Evolutionary conservation across 441 rosid species (phyloP).

Genomic region (Eutrema salsugineum): DNA sequence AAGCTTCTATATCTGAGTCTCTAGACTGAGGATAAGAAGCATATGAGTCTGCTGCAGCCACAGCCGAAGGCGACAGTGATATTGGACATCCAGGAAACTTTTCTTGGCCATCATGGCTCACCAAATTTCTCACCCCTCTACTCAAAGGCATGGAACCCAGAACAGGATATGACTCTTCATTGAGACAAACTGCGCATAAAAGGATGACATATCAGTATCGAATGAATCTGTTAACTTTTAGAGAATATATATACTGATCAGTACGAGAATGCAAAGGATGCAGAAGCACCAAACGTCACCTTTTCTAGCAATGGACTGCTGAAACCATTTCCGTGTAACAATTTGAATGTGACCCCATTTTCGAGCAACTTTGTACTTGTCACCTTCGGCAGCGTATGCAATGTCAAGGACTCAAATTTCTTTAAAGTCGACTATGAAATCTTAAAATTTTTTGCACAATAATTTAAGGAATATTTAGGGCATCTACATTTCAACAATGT

Average conservation of each 20-base stretch:
- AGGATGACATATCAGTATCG: conserved; percentile 33
- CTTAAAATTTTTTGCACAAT: not conserved
- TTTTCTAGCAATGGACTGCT: conserved; percentile 79
- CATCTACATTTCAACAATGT: not conserved
- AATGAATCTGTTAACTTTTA: conserved; percentile 28
- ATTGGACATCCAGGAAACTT: conserved; percentile 39
- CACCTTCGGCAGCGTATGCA: conserved; percentile 84
- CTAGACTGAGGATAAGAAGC: conserved; percentile 42
- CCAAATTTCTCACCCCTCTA: conserved; percentile 38
- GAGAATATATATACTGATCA: conserved; percentile 17
- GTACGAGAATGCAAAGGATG: conserved; percentile 5
- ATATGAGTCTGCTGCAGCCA: conserved; percentile 47
- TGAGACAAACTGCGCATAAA: conserved; percentile 80
- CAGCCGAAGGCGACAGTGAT: conserved; percentile 37
- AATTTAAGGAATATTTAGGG: not conserved
- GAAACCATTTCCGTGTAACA: conserved; percentile 87
- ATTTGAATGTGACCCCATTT: conserved; percentile 93
- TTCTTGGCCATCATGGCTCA: conserved; percentile 53
- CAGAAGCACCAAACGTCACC: conserved; percentile 46
- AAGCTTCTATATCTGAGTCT: conserved; percentile 75
- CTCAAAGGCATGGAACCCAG: conserved; percentile 46
- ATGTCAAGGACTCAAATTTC: conserved; percentile 53
- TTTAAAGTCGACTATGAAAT: not conserved
- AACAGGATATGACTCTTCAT: conserved; percentile 89
- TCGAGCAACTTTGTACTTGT: conserved; percentile 88